phyloP scores from a whole-genome alignment of 352 stramenopile genomes.

The Phytophthora crassamura region DNA sequence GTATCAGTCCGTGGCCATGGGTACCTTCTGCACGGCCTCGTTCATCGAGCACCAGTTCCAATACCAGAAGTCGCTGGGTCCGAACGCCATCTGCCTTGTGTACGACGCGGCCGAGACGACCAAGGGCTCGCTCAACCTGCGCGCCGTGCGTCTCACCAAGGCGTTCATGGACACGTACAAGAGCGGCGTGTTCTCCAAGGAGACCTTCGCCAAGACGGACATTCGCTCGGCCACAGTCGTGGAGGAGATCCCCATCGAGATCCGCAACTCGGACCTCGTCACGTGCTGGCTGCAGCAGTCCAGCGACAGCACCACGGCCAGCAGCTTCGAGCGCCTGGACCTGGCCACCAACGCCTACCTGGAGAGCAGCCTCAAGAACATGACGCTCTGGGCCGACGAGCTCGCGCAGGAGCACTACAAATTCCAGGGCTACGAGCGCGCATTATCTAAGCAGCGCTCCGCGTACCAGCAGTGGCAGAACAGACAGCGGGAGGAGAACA shows the following conservation, averaged over 20 bases:
- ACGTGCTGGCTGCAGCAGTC: slow-evolving; percentile 94
- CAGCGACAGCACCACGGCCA: slow-evolving; percentile 72
- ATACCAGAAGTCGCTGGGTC: slow-evolving; percentile 97
- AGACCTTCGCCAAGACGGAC: slow-evolving; percentile 85
- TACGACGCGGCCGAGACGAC: slow-evolving; percentile 98
- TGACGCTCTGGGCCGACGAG: slow-evolving; percentile 97
- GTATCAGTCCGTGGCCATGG: slow-evolving; percentile 98
- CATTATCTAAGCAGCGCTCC: slow-evolving; percentile 84
- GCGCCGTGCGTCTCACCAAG: slow-evolving; percentile 96
- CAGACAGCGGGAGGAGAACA: slow-evolving; percentile 91
- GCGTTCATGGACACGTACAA: slow-evolving; percentile 94
- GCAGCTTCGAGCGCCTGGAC: slow-evolving; percentile 95
- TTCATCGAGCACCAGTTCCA: slow-evolving; percentile 96
- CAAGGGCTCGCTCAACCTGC: slow-evolving; percentile 94
- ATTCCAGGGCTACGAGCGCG: slow-evolving; percentile 91
- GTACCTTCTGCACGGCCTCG: slow-evolving; percentile 95
- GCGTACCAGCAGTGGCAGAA: slow-evolving; percentile 89
- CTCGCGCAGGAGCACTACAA: slow-evolving; percentile 96
- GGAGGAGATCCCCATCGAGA: slow-evolving; percentile 96
- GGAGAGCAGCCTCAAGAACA: slow-evolving; percentile 98
- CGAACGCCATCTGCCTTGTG: slow-evolving; percentile 97
- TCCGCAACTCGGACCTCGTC: slow-evolving; percentile 96
- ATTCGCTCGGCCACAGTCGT: slow-evolving; percentile 92
- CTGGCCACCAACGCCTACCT: slow-evolving; percentile 96
- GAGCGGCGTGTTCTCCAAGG: slow-evolving; percentile 80